Conservation (phyloP, 768 basidiomycete species). For the Boletus speciosus region DNA sequence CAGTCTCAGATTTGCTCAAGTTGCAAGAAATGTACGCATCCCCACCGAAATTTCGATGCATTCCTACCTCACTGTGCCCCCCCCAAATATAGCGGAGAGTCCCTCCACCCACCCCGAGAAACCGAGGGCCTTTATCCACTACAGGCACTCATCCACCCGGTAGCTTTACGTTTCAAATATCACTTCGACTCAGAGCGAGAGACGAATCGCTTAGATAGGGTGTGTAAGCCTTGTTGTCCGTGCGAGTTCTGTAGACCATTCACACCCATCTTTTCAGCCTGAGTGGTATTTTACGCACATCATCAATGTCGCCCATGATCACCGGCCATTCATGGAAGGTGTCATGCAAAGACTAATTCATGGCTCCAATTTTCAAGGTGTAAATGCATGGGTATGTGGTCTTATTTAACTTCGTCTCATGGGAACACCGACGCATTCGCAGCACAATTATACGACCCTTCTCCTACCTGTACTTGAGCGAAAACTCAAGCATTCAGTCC, state of each 20-base stretch:
- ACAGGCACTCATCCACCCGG: conserved; percentile 78
- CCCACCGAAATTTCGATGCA: neutral
- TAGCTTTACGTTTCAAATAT: conserved; percentile 86
- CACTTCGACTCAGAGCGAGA: conserved; percentile 86
- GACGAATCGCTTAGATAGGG: conserved; percentile 94
- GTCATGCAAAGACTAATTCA: conserved; percentile 69
- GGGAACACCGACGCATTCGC: conserved; percentile 4
- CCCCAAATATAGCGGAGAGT: conserved; percentile 45
- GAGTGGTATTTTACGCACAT: conserved; percentile 98
- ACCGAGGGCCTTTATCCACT: conserved; percentile 72
- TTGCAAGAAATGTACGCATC: conserved; percentile 74
- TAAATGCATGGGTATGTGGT: conserved; percentile 72
- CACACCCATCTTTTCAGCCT: conserved; percentile 50
- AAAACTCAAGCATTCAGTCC: conserved; percentile 73
- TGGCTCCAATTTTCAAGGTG: conserved; percentile 54
- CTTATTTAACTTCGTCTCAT: neutral
- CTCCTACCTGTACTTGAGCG: conserved; percentile 74
- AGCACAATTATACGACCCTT: conserved; percentile 82
- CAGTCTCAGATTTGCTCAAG: conserved; percentile 72
- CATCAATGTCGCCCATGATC: conserved; percentile 82
- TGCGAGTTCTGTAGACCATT: neutral
- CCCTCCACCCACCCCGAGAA: conserved; percentile 34
- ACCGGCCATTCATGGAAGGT: conserved; percentile 72
- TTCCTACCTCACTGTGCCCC: neutral
- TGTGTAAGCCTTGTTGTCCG: conserved; percentile 23